phyloP scores from a whole-genome alignment of 192 early-diverging fungal genomes.

The Glomus cerebriforme region DNA sequence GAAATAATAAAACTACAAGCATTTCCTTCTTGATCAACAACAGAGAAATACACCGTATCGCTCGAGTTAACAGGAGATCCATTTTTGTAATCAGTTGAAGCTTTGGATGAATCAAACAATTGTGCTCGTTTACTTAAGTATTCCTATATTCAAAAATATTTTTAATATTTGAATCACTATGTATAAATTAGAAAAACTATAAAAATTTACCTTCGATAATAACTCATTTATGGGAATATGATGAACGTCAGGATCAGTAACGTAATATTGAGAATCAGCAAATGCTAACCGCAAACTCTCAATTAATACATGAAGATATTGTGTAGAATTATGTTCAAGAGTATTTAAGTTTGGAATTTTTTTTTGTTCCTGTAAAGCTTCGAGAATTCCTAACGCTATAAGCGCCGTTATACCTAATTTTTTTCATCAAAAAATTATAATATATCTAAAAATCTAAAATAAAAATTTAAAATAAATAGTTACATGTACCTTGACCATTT shows the following conservation, averaged over 20 bases:
- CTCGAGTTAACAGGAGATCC: conserved; percentile 64
- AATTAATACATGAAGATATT: conserved; percentile 69
- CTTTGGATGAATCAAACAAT: conserved; percentile 51
- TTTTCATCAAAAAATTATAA: background rate
- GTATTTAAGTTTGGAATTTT: conserved; percentile 40
- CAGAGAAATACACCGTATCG: conserved; percentile 78
- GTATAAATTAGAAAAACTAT: too few species aligned
- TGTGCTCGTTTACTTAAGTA: conserved; percentile 61
- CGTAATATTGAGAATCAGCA: conserved; percentile 67
- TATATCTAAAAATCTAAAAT: background rate
- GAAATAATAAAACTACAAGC: conserved; percentile 79
- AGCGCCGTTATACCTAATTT: conserved; percentile 63
- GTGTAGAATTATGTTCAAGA: conserved; percentile 56
- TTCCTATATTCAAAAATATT: conserved; percentile 31
- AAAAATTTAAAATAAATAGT: background rate
- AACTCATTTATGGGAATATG: conserved; percentile 52
- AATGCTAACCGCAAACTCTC: conserved; percentile 75
- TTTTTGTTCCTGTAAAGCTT: conserved; percentile 50
- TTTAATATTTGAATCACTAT: background rate
- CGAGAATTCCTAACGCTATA: conserved; percentile 68
- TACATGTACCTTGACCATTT: conserved; percentile 56
- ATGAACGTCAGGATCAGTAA: conserved; percentile 64
- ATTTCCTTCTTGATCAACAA: conserved; percentile 75
- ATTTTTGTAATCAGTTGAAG: conserved; percentile 51
- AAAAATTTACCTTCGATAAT: conserved; percentile 47